phyloP scores from a whole-genome alignment of 2,329 filamentous ascomycete species.

The Calonectria pseudoreteaudii region DNA sequence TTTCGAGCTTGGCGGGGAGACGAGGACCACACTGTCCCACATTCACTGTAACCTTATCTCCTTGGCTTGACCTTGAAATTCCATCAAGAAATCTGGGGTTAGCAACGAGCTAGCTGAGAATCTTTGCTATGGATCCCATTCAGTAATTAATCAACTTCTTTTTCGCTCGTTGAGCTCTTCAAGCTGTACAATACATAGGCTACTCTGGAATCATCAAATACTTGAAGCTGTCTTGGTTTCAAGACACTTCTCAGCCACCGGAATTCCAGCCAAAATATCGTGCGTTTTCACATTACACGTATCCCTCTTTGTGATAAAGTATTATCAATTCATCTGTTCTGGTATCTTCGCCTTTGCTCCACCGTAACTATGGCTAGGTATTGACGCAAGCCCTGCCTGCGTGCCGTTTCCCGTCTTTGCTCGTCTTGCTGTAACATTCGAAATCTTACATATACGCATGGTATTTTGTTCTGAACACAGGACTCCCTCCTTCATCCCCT shows the following conservation, averaged over 20 bases:
- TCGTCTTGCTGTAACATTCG: constrained; percentile 30
- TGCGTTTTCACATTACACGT: background rate
- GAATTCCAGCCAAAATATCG: background rate
- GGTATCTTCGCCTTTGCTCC: constrained; percentile 26
- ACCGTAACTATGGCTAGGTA: constrained; percentile 26
- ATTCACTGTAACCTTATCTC: constrained; percentile 5
- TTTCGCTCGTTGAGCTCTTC: background rate
- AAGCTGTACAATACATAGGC: background rate
- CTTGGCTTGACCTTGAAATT: background rate
- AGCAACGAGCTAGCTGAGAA: background rate
- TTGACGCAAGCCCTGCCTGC: constrained; percentile 29
- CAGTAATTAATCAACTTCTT: background rate
- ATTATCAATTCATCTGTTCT: constrained; percentile 22
- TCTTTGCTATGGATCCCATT: background rate
- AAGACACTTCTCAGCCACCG: background rate
- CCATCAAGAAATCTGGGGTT: constrained; percentile 10
- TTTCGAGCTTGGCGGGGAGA: constrained; percentile 14
- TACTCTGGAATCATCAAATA: background rate
- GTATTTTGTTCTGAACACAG: constrained; percentile 46
- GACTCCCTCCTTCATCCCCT: constrained; percentile 35
- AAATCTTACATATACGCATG: constrained; percentile 44
- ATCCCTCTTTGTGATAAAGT: background rate
- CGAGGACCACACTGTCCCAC: background rate
- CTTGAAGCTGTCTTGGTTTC: background rate
- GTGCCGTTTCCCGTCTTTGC: constrained; percentile 16